A percentile compares a stretch with the other conserved stretches of the same genome.
These are phyloP conservation scores for Mrakia blollopis DNA, from an alignment of 768 basidiomycete species.

Conservation along the genomic window DNA sequence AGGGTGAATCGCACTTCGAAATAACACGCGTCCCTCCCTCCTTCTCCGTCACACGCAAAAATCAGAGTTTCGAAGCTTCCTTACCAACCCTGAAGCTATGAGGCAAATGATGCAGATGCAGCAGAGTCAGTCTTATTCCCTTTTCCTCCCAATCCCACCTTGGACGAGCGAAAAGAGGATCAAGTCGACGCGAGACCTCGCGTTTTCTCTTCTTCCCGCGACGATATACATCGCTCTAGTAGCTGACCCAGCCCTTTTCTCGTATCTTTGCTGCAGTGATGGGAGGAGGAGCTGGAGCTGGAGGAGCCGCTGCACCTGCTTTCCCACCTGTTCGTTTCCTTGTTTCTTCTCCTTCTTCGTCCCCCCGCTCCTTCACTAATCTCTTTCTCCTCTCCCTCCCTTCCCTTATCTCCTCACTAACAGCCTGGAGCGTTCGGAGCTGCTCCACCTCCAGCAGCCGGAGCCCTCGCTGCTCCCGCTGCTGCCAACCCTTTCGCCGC, in stretches of 20 bases:
- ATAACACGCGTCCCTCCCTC: too few relatives aligned
- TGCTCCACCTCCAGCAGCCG: background rate
- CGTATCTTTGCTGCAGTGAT: constrained; percentile 13
- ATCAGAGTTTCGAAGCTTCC: constrained; percentile 22
- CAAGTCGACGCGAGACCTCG: too few relatives aligned
- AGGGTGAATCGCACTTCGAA: too few relatives aligned
- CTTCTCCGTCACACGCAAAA: too few relatives aligned
- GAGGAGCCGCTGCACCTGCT: constrained; percentile 15
- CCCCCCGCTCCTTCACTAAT: background rate
- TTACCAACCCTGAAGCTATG: constrained; percentile 27
- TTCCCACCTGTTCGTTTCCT: constrained; percentile 29
- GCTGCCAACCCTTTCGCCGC: constrained; percentile 20
- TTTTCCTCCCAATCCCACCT: background rate
- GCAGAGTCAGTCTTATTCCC: constrained; percentile 6
- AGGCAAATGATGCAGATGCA: constrained; percentile 33
- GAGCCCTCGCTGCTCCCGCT: background rate
- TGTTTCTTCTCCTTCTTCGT: background rate
- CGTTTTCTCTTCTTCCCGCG: background rate
- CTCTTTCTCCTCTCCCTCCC: background rate
- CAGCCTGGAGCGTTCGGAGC: constrained; percentile 32
- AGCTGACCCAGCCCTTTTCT: background rate
- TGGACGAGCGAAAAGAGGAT: too few relatives aligned
- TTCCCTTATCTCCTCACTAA: background rate
- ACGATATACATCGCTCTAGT: too few relatives aligned
- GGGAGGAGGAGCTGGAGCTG: constrained; percentile 22